Evolutionary conservation across 108 stramenopile species (phyloP).

Genomic region (Fistulifera pelliculosa): DNA sequence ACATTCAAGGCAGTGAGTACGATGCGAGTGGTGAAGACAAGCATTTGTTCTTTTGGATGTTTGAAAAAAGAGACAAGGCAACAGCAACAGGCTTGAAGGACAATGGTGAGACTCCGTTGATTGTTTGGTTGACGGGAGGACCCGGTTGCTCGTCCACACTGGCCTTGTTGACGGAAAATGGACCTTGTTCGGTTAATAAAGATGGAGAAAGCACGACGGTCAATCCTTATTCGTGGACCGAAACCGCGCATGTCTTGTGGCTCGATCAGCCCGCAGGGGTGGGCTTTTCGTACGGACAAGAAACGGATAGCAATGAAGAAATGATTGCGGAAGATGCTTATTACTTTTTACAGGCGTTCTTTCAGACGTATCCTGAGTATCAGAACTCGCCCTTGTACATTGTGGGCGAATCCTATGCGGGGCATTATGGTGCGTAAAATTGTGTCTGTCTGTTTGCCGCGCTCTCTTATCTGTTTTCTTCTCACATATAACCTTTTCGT

Average conservation of each 20-base stretch:
- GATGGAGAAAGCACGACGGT: constrained; percentile 79
- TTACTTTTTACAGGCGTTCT: constrained; percentile 89
- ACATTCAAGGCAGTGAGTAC: constrained; percentile 32
- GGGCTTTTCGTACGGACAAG: constrained; percentile 89
- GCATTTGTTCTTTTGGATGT: constrained; percentile 95
- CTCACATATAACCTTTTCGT: too few relatives aligned
- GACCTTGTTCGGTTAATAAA: constrained; percentile 86
- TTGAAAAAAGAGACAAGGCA: constrained; percentile 68
- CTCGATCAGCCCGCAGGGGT: constrained; percentile 97
- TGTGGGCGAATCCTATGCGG: constrained; percentile 88
- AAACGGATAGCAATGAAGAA: constrained; percentile 72
- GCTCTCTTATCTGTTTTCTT: too few relatives aligned
- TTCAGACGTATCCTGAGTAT: constrained; percentile 76
- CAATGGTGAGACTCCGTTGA: constrained; percentile 55
- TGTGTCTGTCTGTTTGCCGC: constrained; percentile 21
- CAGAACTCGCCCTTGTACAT: constrained; percentile 65
- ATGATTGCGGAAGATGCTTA: constrained; percentile 94
- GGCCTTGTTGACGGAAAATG: constrained; percentile 92
- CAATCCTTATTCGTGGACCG: constrained; percentile 92
- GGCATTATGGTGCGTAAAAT: constrained; percentile 94
- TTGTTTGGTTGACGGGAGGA: constrained; percentile 95
- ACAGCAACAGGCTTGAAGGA: too few relatives aligned
- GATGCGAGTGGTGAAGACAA: constrained; percentile 48
- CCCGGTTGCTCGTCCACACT: constrained; percentile 82
- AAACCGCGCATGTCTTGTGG: constrained; percentile 92